Base-by-base conservation (phyloP, 2,329 filamentous ascomycete species). In the Ophiostoma perfectum region DNA sequence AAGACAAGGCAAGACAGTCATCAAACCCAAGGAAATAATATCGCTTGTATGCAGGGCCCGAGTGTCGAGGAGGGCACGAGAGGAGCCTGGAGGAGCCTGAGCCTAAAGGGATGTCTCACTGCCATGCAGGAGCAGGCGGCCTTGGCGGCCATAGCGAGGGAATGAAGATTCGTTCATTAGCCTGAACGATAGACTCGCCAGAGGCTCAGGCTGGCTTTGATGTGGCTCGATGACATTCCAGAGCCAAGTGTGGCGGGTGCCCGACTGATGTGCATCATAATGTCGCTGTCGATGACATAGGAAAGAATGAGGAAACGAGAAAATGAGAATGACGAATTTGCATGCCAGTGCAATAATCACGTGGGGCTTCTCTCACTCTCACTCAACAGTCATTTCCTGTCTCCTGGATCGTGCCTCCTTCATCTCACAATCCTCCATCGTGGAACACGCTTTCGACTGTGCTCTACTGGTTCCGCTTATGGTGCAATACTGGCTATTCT, bases 1-100 rank as follows among this genome's bases (percentile, higher is more conserved):
- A 55, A 18, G 8, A 55, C 3, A 9, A n/a, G 12, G 49, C 49
- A 55, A 36, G 49, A 52, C 7, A n/a, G 3, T 52, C 14, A 52
- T n/a, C 47, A 52, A n/a, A 18, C 5, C n/a, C 18, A 12, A 1
- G 27, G 8, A 55, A 47, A 55, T 55, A 14, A 9, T 55, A 9
- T 36, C 49, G 49, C n/a, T 55, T 55, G 49, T 55, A 55, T 55
- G 49, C 49, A 55, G 5, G 49, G 49, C 12, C 27, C 49, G 49
- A 55, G 49, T 55, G 18, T 55, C n/a, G 49, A 27, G 8, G n/a
- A 4, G 1, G 12, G 18, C 12, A 55, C 49, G 7, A 55, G 49
- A 27, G 27, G 27, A 27, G 27, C 27, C 27, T 27, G 27, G 27
- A 27, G 27, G 27, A 27, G 27, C 27, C 27, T 27, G 27, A 27